Evolutionary conservation across 345 rosid species (phyloP), one percentile per base, ranked within the genome.

Genomic region (Citrus australasica): DNA sequence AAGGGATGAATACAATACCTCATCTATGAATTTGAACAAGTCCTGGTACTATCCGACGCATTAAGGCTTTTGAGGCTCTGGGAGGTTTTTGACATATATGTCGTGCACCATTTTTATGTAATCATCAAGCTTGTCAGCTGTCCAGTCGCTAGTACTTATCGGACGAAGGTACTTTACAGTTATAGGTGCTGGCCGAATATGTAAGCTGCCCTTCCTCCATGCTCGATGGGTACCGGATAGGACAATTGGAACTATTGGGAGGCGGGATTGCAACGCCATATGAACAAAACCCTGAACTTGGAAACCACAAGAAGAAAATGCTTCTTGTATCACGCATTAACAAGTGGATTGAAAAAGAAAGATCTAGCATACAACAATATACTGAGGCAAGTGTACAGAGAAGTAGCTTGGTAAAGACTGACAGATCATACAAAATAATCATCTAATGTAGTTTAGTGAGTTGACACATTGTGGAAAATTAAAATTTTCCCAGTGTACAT

Each of bases 191-290:
- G 92, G 92, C 32, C 92, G 86, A 11, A 88, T 82, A 19, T 32
- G 89, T 56, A 88, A 76, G 79, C 87, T 77, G 75, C 92, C 90
- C 51, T 90, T 90, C 72, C 88, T 87, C 92, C 92, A 90, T 13
- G 93, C 93, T 28, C 13, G 75, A 79, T 90, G 92, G 8, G 90
- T 86, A 4, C 93, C 93, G 0, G 80, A 78, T 56, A 88, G 48
- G 82, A 89, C 79, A 21, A 88, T 72, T 17, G 93, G 88, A 77
- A 89, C 85, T 38, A 88, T 76, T 27, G 90, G 90, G 8, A 82
- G 88, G 27, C 79, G 79, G 9, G 90, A 82, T 72, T 86, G 88
- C 78, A 87, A 32, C 22, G 91, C 93, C 79, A 90, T 60, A 77
- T 88, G 93, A 66, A 85, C 69, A 56, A 88, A 90, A 35, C 93